These are phyloP conservation scores for Heliamphora pulchella DNA, from an alignment of 179 eudicot genomes.

Conservation along the genomic window DNA sequence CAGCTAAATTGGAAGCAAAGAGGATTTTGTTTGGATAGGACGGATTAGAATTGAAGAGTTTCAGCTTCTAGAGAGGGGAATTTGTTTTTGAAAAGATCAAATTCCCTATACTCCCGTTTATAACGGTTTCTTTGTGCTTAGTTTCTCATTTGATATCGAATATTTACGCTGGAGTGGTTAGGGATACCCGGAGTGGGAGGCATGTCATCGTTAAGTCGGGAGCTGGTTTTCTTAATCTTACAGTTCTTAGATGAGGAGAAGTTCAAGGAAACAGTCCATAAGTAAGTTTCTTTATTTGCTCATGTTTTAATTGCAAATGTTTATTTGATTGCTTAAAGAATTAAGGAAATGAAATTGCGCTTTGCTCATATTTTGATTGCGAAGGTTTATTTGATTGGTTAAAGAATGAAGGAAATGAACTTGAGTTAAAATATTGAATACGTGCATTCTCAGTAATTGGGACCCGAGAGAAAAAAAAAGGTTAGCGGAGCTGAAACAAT, in stretches of 20 bases:
- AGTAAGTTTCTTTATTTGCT: conserved; percentile 28
- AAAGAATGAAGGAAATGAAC: neutral
- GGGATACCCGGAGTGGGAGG: conserved; percentile 41
- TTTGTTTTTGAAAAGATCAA: neutral
- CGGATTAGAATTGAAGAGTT: neutral
- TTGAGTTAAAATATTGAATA: neutral
- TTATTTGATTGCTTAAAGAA: neutral
- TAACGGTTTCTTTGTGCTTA: neutral
- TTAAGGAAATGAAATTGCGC: conserved; percentile 2
- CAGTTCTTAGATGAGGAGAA: conserved; percentile 69
- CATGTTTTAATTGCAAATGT: neutral
- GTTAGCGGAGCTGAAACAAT: neutral
- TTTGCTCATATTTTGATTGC: neutral
- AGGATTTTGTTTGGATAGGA: neutral
- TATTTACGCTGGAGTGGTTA: conserved; percentile 46
- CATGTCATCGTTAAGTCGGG: conserved; percentile 66
- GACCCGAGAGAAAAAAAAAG: neutral
- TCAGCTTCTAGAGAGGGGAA: neutral
- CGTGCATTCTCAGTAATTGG: neutral
- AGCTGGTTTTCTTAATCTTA: conserved; percentile 57
- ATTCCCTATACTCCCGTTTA: neutral
- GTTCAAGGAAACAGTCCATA: conserved; percentile 65
- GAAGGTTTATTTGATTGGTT: neutral
- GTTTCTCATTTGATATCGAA: conserved; percentile 4
- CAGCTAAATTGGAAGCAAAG: neutral